Conservation (phyloP, 176 grass and related monocot species). For the Musa troglodytarum region DNA sequence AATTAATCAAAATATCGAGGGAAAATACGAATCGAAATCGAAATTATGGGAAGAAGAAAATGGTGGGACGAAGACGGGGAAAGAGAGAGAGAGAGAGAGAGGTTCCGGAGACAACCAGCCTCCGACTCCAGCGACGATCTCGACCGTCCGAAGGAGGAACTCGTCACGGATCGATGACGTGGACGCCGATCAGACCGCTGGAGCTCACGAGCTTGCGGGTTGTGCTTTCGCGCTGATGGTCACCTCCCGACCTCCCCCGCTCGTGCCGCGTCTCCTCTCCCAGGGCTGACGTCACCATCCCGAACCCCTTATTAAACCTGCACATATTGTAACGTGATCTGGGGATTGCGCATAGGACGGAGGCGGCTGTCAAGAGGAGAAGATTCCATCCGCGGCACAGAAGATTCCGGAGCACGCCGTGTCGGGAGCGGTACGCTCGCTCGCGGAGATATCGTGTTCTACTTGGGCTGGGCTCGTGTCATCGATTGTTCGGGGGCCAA, state of each 20-base stretch:
- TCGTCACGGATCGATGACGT: constrained; percentile 23
- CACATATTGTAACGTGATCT: background rate
- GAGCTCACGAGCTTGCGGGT: background rate
- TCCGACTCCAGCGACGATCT: constrained; percentile 4
- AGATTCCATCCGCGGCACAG: background rate
- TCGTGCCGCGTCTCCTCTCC: background rate
- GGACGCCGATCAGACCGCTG: constrained; percentile 5
- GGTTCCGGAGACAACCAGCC: background rate
- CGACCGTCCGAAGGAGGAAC: background rate
- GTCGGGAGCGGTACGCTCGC: background rate
- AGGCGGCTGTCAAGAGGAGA: background rate
- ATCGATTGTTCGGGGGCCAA: no score
- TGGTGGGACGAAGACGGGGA: background rate
- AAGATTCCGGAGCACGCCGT: background rate
- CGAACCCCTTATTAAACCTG: background rate
- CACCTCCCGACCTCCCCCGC: background rate
- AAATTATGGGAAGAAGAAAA: background rate
- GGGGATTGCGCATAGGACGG: background rate
- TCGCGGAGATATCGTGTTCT: background rate
- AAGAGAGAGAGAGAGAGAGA: background rate
- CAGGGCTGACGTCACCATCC: background rate
- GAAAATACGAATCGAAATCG: background rate
- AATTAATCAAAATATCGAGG: background rate
- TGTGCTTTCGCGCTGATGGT: background rate
- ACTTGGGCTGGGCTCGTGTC: no score